These are phyloP conservation scores for Xylaria curta DNA, from an alignment of 495 filamentous ascomycete species.

Conservation along the genomic window DNA sequence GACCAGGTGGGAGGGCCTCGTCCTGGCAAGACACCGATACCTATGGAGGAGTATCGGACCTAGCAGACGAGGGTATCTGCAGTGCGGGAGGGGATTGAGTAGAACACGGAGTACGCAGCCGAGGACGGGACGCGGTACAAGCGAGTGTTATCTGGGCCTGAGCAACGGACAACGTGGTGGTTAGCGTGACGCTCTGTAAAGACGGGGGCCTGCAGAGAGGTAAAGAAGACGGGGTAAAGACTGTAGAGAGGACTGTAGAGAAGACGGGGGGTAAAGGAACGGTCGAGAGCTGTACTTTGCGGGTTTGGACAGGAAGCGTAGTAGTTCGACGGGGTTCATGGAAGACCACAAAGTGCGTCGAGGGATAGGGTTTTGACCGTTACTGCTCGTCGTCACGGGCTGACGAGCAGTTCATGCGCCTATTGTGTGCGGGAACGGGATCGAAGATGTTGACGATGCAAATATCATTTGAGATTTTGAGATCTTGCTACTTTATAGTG, in stretches of 20 bases:
- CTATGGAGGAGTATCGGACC: slow-evolving; percentile 81
- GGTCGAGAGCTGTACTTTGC: slow-evolving; percentile 70
- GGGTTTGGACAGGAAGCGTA: slow-evolving; percentile 94
- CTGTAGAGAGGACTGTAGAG: not conserved
- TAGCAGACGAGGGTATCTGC: slow-evolving; percentile 87
- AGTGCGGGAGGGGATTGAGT: no score
- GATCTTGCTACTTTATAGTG: not conserved
- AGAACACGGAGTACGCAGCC: no score
- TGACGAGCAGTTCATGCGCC: slow-evolving; percentile 20
- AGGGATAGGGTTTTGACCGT: slow-evolving; percentile 17
- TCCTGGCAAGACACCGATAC: slow-evolving; percentile 84
- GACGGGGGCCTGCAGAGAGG: no score
- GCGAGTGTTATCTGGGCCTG: slow-evolving; percentile 89
- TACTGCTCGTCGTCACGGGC: slow-evolving; percentile 26
- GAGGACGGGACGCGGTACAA: slow-evolving; percentile 34
- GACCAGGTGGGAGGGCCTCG: slow-evolving; percentile 69
- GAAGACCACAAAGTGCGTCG: slow-evolving; percentile 44
- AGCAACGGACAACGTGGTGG: not conserved
- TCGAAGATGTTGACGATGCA: not conserved
- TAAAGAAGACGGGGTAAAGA: no score
- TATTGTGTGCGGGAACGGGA: not conserved
- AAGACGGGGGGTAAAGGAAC: not conserved
- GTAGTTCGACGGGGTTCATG: slow-evolving; percentile 92
- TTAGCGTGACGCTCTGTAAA: not conserved
- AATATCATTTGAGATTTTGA: not conserved